Conservation (phyloP, 345 rosid genomes). For the Alliaria petiolata region DNA sequence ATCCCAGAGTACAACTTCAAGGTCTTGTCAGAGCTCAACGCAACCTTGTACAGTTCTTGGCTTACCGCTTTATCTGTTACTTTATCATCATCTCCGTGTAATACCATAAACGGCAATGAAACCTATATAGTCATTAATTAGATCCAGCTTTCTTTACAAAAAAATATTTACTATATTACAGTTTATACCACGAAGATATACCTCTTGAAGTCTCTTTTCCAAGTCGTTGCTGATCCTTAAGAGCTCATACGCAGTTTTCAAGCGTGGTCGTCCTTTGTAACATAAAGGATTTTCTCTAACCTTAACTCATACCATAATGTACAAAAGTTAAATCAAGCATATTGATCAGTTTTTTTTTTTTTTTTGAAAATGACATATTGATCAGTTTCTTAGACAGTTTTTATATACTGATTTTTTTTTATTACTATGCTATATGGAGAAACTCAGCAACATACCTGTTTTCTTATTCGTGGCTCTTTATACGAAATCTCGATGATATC, state of each 20-base stretch:
- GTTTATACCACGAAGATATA: constrained; percentile 21
- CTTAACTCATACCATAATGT: constrained; percentile 30
- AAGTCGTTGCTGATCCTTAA: constrained; percentile 45
- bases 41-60: constrained; percentile 44
- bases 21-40: constrained; percentile 67
- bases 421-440: neutral
- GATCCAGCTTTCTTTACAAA: neutral
- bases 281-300: constrained; percentile 59
- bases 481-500: constrained; percentile 64
- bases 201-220: constrained; percentile 58
- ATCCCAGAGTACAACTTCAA: constrained; percentile 69
- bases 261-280: constrained; percentile 70
- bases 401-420: neutral
- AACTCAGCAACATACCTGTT: constrained; percentile 58
- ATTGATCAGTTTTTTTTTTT: too few species aligned
- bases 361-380: too few species aligned
- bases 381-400: neutral
- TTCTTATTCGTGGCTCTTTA: constrained; percentile 53
- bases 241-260: constrained; percentile 69
- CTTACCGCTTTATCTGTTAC: constrained; percentile 76
- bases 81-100: constrained; percentile 80
- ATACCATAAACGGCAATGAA: constrained; percentile 59
- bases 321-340: neutral
- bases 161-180: neutral
- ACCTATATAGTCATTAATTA: constrained; percentile 37